Evolutionary conservation across 305 asterid species (phyloP), one percentile per base, ranked within the genome.

Genomic region (Fraxinus ornus): DNA sequence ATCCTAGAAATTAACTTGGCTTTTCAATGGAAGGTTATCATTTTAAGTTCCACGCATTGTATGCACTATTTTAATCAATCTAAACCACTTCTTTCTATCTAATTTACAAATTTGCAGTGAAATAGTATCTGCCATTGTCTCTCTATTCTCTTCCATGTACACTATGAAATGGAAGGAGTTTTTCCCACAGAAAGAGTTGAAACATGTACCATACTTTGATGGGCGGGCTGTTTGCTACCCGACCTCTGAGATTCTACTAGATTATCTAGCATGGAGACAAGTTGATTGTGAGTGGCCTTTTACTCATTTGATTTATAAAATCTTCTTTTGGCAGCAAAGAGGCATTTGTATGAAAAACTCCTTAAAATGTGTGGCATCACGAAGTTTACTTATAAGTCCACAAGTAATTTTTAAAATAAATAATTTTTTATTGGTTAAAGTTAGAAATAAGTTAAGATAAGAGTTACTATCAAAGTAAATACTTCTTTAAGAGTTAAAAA

Each of bases 251-350:
- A 91, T 91, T 84, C 91, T 93, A 79, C 89, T 77, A 41, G 98
- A 93, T 87, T 94, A 91, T 85, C 90, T 94, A 68, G 89, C 94
- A 75, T 93, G 98, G 98, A 91, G 98, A 90, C 98, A 93, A 86
- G 98, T 93, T 83, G 97, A 94, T 77, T 93, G 97, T 93, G 83
- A 87, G 91, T 85, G 68, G 15, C 47, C 72, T 6, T 60, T 6
- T 13, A 17, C 22, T 64, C 39, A 71, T 73, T 72, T 28, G 66
- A 36, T 81, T 60, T 77, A 76, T 76, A 35, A 79, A 78, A n/a
- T 22, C 57, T 26, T 52, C 19, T 71, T 15, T 55, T 64, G 9
- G 35, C 19, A 60, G 37, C 47, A 37, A 81, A 47, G 6, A 9
- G 22, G 49, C 44, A 57, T 36, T 47, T 49, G 4, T 28, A 10